Percentiles rank a stretch among this genome's conserved stretches.
Conservation (phyloP, 306 rosid genomes). For the Fragaria vesca region DNA sequence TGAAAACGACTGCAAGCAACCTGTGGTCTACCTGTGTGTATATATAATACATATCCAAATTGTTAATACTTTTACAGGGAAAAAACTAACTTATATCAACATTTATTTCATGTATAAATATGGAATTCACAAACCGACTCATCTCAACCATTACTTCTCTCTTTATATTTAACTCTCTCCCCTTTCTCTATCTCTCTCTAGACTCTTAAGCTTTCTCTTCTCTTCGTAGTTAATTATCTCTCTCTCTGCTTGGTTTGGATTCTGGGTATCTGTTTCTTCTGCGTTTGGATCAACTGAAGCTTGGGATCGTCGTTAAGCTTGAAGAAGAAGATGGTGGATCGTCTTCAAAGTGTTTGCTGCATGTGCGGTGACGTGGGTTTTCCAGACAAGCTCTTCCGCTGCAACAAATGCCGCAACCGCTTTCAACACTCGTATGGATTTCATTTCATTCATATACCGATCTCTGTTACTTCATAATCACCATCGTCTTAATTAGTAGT, state of each 20-base stretch:
- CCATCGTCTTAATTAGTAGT: neutral
- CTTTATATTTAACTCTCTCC: constrained; percentile 37
- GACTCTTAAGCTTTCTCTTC: constrained; percentile 13
- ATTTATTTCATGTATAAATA: constrained; percentile 9
- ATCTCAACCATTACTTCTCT: constrained; percentile 25
- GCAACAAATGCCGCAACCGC: constrained; percentile 79
- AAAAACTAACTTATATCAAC: neutral
- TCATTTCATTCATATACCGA: neutral
- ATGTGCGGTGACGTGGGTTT: constrained; percentile 97
- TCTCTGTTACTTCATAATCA: constrained; percentile 1
- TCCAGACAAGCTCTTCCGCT: constrained; percentile 89
- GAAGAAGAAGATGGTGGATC: constrained; percentile 60
- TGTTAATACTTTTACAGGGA: neutral
- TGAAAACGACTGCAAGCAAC: constrained; percentile 86
- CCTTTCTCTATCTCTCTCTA: constrained; percentile 11
- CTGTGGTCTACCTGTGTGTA: constrained; percentile 54
- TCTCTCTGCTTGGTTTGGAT: neutral
- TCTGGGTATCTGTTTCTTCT: constrained; percentile 20
- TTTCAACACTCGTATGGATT: constrained; percentile 80
- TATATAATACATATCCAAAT: neutral
- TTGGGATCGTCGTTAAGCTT: neutral
- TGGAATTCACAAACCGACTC: constrained; percentile 60
- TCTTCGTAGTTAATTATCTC: neutral
- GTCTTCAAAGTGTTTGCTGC: constrained; percentile 71
- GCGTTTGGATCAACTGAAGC: neutral